These are phyloP conservation scores for Macroventuria anomochaeta DNA, from an alignment of 2,329 filamentous ascomycete genomes.

Conservation along the genomic window DNA sequence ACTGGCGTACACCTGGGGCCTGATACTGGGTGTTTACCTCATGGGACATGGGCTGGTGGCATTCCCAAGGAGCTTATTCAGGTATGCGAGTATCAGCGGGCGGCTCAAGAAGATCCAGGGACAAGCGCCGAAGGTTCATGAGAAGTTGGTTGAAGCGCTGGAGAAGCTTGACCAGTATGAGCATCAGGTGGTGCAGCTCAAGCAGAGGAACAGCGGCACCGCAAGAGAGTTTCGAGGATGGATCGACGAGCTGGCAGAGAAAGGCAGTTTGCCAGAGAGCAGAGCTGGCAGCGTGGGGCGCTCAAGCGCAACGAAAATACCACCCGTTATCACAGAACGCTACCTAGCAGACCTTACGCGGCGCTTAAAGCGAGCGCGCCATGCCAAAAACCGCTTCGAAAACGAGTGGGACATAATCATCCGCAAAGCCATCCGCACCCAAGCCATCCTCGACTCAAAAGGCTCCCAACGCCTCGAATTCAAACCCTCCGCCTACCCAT, in stretches of 20 bases:
- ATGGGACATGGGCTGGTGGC: conserved; percentile 98
- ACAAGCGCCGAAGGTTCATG: conserved; percentile 81
- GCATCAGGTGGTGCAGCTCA: conserved; percentile 77
- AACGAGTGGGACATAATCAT: conserved; percentile 86
- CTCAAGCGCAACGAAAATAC: conserved; percentile 59
- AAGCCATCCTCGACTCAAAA: conserved; percentile 82
- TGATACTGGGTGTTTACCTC: conserved; percentile 90
- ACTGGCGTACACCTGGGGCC: conserved; percentile 90
- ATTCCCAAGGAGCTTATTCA: conserved; percentile 81
- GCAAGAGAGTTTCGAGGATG: conserved; percentile 82
- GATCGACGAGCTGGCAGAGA: conserved; percentile 92
- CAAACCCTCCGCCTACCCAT: conserved; percentile 57
- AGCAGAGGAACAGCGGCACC: conserved; percentile 79
- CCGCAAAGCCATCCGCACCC: conserved; percentile 73
- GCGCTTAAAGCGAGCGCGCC: conserved; percentile 78
- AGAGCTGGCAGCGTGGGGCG: conserved; percentile 42
- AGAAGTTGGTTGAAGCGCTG: conserved; percentile 85
- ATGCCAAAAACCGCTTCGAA: conserved; percentile 81
- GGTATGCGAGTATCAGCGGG: conserved; percentile 77
- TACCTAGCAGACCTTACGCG: conserved; percentile 91
- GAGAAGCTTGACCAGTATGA: conserved; percentile 82
- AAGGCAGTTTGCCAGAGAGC: conserved; percentile 71
- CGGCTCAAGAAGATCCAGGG: conserved; percentile 77
- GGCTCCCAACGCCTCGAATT: conserved; percentile 83
- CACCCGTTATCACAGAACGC: conserved; percentile 87